phyloP scores from a whole-genome alignment of 108 stramenopile genomes.

The Nitzschia inconspicua region DNA sequence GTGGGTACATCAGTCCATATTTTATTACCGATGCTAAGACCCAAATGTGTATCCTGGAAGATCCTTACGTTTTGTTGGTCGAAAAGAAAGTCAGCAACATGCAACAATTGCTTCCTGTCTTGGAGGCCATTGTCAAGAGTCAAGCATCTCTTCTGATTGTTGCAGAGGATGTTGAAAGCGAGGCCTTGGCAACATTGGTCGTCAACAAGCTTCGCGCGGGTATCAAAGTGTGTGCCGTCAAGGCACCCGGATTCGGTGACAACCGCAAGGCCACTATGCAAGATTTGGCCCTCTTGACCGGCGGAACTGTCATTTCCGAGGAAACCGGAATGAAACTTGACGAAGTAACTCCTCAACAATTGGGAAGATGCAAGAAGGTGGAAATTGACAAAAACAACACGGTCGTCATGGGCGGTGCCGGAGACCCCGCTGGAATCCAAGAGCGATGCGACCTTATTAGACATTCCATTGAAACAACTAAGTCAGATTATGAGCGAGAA shows the following conservation, averaged over 20 bases:
- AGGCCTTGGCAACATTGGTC: slow-evolving; percentile 98
- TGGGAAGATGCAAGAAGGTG: slow-evolving; percentile 92
- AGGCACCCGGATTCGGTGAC: slow-evolving; percentile 99
- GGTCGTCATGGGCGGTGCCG: slow-evolving; percentile 93
- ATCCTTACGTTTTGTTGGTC: slow-evolving; percentile 95
- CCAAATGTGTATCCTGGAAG: slow-evolving; percentile 93
- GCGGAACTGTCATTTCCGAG: slow-evolving; percentile 97
- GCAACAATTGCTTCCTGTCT: slow-evolving; percentile 93
- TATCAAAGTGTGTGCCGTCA: slow-evolving; percentile 99
- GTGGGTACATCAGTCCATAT: slow-evolving; percentile 99
- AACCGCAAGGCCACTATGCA: slow-evolving; percentile 99
- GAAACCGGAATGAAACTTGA: slow-evolving; percentile 98
- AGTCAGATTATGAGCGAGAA: slow-evolving; percentile 98
- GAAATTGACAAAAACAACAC: slow-evolving; percentile 98
- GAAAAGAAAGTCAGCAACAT: slow-evolving; percentile 98
- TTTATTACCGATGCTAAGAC: slow-evolving; percentile 99
- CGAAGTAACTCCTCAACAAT: slow-evolving; percentile 84
- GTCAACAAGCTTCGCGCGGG: slow-evolving; percentile 99
- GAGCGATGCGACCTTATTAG: slow-evolving; percentile 96
- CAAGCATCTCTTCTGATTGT: slow-evolving; percentile 94
- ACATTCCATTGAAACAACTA: slow-evolving; percentile 91
- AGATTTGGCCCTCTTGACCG: slow-evolving; percentile 98
- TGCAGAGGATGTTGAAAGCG: slow-evolving; percentile 99
- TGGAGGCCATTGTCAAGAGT: slow-evolving; percentile 93
- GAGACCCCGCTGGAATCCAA: slow-evolving; percentile 83